Evolutionary conservation across 1,139 yeast species (phyloP), one percentile per base, ranked within the genome.

Genomic region (Scheffersomyces illinoinensis): DNA sequence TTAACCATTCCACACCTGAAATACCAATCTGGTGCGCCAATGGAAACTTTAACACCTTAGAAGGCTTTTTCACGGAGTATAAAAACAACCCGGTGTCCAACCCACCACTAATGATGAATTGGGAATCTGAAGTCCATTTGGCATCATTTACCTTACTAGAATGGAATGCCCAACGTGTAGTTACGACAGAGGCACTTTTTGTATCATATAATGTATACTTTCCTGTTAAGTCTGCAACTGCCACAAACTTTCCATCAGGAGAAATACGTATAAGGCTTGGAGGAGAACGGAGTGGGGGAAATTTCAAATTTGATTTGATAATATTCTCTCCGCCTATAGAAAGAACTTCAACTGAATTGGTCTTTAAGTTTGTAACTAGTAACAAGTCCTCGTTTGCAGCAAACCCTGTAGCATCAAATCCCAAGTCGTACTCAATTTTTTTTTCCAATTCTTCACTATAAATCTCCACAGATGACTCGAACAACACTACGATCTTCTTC

Each of bases 121-220:
- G 85, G 58, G 92, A 90, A 65, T 90, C 93, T 2, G 78, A 73
- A 53, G 89, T 84, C 98, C 98, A 95, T 47, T 86, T 76, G 54
- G 96, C 90, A 49, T 89, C 85, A 58, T 85, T 87, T 60, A 95
- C 89, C 59, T 85, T 87, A 58, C 97, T 88, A 3, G 93, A 90
- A 72, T 96, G 98, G 86, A 91, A 93, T 0, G 97, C 89, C 99
- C 99, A 95, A 70, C 98, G 85, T 0, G 96, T 86, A 1, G 98
- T 93, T 53, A 90, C 85, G 7, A 91, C 79, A 7, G 83, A 68
- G 51, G 81, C 85, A 54, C 86, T 87, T 1, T 75, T 73, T 19
- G 85, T 71, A 61, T 86, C 83, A 74, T 87, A 92, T 43, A 92
- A 79, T 17, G 88, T 76, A 64, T 92, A 91, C 71, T 95, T 95